These are phyloP conservation scores for Boletus reticuloceps DNA, from an alignment of 768 basidiomycete genomes.

Conservation along the genomic window DNA sequence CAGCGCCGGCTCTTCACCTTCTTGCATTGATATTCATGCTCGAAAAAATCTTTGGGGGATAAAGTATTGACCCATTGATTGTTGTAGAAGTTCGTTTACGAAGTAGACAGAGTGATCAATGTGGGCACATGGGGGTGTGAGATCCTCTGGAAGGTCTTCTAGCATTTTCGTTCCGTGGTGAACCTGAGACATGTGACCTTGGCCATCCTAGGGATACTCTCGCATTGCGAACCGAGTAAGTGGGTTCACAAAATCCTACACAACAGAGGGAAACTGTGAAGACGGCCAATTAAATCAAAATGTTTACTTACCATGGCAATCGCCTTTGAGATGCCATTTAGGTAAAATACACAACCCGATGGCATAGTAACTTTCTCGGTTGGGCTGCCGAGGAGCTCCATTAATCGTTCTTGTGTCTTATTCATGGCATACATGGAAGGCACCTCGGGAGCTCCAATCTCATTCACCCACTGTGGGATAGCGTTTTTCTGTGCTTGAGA, in stretches of 20 bases:
- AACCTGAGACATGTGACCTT: conserved; percentile 19
- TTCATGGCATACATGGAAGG: conserved; percentile 25
- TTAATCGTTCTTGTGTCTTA: conserved; percentile 16
- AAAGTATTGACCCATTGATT: conserved; percentile 5
- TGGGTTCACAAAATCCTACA: conserved; percentile 22
- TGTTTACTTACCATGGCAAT: conserved; percentile 18
- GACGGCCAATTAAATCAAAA: no score
- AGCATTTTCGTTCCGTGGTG: conserved; percentile 32
- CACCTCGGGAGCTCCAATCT: conserved; percentile 24
- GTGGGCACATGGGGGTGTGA: conserved; percentile 25
- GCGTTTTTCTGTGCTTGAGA: conserved; percentile 29
- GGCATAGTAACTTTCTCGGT: conserved; percentile 17
- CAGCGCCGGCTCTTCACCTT: background rate
- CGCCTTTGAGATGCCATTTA: conserved; percentile 16
- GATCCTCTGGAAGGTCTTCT: conserved; percentile 20
- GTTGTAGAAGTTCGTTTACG: conserved; percentile 23
- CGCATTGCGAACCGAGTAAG: conserved; percentile 20
- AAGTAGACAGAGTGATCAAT: conserved; percentile 20
- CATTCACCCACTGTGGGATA: conserved; percentile 28
- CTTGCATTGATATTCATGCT: background rate
- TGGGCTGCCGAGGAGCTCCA: conserved; percentile 20
- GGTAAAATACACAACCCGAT: conserved; percentile 30
- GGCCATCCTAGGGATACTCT: conserved; percentile 28
- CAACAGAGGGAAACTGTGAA: no score
- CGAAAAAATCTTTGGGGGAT: conserved; percentile 15